These are phyloP conservation scores for Coprinopsis cinerea DNA, from an alignment of 768 basidiomycete genomes.

Conservation along the genomic window DNA sequence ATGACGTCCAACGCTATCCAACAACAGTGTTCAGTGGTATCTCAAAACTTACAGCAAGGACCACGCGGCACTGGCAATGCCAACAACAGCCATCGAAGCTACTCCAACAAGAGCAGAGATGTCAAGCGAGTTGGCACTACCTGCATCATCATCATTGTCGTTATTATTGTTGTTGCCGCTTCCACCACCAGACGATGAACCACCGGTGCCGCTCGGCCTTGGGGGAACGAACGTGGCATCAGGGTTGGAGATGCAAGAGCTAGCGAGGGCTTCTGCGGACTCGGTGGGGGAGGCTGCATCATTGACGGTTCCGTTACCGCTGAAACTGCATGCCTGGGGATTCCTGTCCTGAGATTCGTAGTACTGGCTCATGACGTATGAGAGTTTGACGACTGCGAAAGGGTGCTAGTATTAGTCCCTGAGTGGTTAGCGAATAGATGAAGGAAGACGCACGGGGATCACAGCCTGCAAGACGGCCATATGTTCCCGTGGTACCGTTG, in stretches of 20 bases:
- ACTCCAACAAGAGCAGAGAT: not conserved
- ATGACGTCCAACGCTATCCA: too few relatives aligned
- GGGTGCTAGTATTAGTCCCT: not conserved
- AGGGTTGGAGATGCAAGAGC: constrained; percentile 62
- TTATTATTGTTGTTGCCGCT: not conserved
- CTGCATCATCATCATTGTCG: not conserved
- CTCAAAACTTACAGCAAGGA: too few relatives aligned
- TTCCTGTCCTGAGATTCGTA: constrained; percentile 60
- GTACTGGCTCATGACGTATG: constrained; percentile 76
- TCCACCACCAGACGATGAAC: constrained; percentile 16
- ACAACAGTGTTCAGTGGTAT: too few relatives aligned
- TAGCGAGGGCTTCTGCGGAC: constrained; percentile 50
- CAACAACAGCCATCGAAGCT: not conserved
- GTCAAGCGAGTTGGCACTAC: not conserved
- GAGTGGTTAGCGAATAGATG: constrained; percentile 2
- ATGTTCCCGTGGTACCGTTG: constrained; percentile 67
- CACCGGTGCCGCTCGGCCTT: constrained; percentile 26
- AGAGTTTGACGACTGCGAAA: constrained; percentile 63
- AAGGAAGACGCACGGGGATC: constrained; percentile 56
- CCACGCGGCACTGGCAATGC: not conserved
- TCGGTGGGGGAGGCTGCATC: constrained; percentile 30
- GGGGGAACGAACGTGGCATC: constrained; percentile 59
- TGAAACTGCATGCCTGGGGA: constrained; percentile 66
- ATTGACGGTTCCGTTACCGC: constrained; percentile 80
- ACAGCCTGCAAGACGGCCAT: constrained; percentile 72